phyloP scores from a whole-genome alignment of 306 rosid species.

The Fagus crenata region DNA sequence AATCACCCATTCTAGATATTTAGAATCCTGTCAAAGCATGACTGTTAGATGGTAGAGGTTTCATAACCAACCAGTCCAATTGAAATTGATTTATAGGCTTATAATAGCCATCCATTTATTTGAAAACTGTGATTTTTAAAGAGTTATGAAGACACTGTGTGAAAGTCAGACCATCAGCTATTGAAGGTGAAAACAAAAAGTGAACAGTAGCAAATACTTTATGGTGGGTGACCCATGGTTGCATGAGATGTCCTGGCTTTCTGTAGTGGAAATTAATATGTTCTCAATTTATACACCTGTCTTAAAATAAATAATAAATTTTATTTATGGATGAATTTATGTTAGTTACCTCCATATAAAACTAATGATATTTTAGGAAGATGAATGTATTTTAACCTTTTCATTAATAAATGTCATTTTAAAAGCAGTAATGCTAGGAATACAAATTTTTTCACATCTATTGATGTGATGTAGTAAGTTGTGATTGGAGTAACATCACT shows the following conservation, averaged over 20 bases:
- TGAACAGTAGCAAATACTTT: background rate
- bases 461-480: no score
- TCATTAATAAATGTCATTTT: no score
- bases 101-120: background rate
- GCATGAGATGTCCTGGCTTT: background rate
- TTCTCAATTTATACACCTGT: background rate
- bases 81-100: background rate
- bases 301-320: no score
- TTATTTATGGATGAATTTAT: no score
- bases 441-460: no score
- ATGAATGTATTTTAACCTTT: no score
- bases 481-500: no score
- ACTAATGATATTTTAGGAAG: no score
- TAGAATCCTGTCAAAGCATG: constrained; percentile 22
- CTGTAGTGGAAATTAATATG: background rate
- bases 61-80: constrained; percentile 47
- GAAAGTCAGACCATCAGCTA: background rate
- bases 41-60: constrained; percentile 38
- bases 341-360: no score
- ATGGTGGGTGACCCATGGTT: background rate
- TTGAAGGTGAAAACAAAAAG: background rate
- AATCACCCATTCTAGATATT: background rate
- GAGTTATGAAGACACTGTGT: background rate
- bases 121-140: background rate
- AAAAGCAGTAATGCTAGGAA: no score